These are phyloP conservation scores for Phytophthora fragariae DNA, from an alignment of 352 stramenopile species.

Conservation along the genomic window DNA sequence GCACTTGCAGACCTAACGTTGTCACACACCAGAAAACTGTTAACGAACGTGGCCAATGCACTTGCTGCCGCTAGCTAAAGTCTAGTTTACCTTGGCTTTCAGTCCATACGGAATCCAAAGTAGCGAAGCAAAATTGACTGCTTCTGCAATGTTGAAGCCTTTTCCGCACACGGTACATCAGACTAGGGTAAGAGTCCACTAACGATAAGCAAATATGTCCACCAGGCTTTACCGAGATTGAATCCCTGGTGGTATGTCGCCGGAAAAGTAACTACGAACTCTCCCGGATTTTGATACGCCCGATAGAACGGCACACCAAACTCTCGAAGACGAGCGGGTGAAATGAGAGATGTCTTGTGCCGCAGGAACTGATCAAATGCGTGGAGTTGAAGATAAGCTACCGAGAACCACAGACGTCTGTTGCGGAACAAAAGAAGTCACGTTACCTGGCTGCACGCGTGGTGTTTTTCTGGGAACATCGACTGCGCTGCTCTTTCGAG, in stretches of 20 bases:
- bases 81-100: slow-evolving; percentile 67
- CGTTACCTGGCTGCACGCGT: slow-evolving; percentile 73
- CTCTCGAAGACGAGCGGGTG: slow-evolving; percentile 78
- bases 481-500: slow-evolving; percentile 88
- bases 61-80: neutral
- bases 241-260: slow-evolving; percentile 91
- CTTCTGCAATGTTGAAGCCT: slow-evolving; percentile 93
- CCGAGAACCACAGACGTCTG: neutral
- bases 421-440: neutral
- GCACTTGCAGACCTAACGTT: slow-evolving; percentile 80
- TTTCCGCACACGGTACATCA: neutral
- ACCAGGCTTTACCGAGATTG: slow-evolving; percentile 73
- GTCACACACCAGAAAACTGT: neutral
- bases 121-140: slow-evolving; percentile 91
- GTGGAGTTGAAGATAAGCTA: neutral
- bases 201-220: neutral
- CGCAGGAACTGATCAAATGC: slow-evolving; percentile 83
- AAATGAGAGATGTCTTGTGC: slow-evolving; percentile 94
- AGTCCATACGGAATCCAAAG: slow-evolving; percentile 85
- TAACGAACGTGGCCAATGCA: neutral
- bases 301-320: slow-evolving; percentile 86
- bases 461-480: slow-evolving; percentile 90
- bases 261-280: slow-evolving; percentile 95
- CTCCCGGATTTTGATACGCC: slow-evolving; percentile 83
- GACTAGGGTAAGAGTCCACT: neutral